A percentile compares a stretch with the other conserved stretches of the same genome.
phyloP scores from a whole-genome alignment of 2,329 filamentous ascomycete genomes.

The Bertia moriformis region DNA sequence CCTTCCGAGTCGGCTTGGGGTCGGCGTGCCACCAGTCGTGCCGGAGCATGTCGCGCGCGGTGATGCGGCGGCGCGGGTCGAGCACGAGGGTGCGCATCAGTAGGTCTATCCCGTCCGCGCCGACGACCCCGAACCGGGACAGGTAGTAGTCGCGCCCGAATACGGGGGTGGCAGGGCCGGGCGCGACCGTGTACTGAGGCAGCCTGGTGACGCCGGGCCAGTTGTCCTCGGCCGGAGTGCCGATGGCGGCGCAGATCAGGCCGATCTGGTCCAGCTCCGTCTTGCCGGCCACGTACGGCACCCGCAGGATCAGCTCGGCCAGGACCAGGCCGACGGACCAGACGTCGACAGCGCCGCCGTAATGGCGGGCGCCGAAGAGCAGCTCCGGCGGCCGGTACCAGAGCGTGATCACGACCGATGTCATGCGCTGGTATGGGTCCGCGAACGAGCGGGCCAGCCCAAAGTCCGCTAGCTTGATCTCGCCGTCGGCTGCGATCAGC shows the following conservation, averaged over 20 bases:
- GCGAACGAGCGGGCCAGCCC: slow-evolving; percentile 7
- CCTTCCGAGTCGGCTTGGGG: slow-evolving; percentile 68
- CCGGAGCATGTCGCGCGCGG: slow-evolving; percentile 61
- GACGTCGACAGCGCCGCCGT: slow-evolving; percentile 79
- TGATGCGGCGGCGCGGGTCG: slow-evolving; percentile 74
- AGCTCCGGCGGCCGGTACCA: slow-evolving; percentile 95
- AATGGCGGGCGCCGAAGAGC: slow-evolving; percentile 77
- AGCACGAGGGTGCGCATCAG: slow-evolving; percentile 72
- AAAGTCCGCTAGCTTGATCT: neutral
- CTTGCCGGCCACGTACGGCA: slow-evolving; percentile 70
- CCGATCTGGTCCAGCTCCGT: slow-evolving; percentile 76
- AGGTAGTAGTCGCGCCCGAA: slow-evolving; percentile 60
- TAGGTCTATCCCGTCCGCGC: slow-evolving; percentile 71
- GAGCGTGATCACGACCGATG: slow-evolving; percentile 82
- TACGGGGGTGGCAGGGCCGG: slow-evolving; percentile 41
- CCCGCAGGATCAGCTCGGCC: slow-evolving; percentile 72
- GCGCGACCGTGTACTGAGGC: slow-evolving; percentile 65
- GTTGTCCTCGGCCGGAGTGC: slow-evolving; percentile 82
- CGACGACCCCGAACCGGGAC: slow-evolving; percentile 64
- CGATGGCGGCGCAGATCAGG: slow-evolving; percentile 71
- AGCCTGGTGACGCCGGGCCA: slow-evolving; percentile 84
- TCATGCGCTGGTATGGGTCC: slow-evolving; percentile 81
- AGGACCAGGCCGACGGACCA: slow-evolving; percentile 92
- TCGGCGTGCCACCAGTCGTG: slow-evolving; percentile 78
- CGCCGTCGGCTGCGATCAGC: slow-evolving; percentile 69